Percentiles rank a stretch among this genome's conserved stretches.
These are phyloP conservation scores for Pseudonitzschia pungens DNA, from an alignment of 108 stramenopile genomes.

Conservation along the genomic window DNA sequence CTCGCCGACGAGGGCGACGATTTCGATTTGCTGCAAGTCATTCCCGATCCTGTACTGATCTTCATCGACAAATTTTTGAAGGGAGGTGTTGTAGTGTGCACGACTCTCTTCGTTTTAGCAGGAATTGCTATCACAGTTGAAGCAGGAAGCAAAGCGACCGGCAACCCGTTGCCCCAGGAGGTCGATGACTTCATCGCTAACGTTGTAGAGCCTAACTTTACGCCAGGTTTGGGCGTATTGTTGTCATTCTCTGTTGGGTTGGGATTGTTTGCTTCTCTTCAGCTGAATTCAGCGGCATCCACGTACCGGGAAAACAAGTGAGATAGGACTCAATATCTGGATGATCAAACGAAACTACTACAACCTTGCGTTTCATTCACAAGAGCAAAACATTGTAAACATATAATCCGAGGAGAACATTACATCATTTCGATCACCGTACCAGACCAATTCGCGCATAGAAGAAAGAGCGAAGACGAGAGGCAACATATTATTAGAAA, in stretches of 20 bases:
- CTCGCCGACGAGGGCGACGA: constrained; percentile 54
- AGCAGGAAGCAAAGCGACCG: constrained; percentile 70
- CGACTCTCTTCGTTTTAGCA: constrained; percentile 60
- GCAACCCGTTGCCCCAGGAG: constrained; percentile 49
- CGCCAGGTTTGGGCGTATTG: constrained; percentile 69
- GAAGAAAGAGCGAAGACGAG: no score
- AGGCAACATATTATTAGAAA: no score
- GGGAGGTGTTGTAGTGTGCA: constrained; percentile 57
- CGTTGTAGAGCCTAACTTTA: constrained; percentile 84
- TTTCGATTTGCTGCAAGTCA: constrained; percentile 60
- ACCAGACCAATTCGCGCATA: no score
- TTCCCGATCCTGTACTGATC: constrained; percentile 62
- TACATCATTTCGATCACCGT: no score
- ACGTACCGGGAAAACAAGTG: constrained; percentile 32
- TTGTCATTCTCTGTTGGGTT: constrained; percentile 74
- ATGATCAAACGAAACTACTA: background rate
- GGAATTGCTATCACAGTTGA: constrained; percentile 77
- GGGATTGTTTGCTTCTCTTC: constrained; percentile 74
- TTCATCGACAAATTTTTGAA: constrained; percentile 78
- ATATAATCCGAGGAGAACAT: no score
- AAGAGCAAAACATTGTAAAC: no score
- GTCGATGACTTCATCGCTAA: constrained; percentile 68
- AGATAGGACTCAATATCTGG: background rate
- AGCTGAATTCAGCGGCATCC: constrained; percentile 53
- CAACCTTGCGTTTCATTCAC: no score